These are phyloP conservation scores for Pseudocercospora fuligena DNA, from an alignment of 2,329 filamentous ascomycete species.

Conservation along the genomic window DNA sequence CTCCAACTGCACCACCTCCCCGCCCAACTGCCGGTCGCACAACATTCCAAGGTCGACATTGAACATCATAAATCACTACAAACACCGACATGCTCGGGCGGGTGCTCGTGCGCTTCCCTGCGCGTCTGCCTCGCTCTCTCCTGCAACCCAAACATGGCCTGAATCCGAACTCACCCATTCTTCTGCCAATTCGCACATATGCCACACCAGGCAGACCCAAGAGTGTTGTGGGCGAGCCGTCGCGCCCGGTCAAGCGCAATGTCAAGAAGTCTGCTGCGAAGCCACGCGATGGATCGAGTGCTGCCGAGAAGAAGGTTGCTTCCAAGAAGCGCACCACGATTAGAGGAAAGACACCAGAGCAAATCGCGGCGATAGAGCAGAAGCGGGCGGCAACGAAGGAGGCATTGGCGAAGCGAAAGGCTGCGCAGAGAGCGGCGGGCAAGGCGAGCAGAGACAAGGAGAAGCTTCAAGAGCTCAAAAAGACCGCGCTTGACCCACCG, in stretches of 20 bases:
- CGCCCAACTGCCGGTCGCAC: background rate
- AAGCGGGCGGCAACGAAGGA: conserved; percentile 27
- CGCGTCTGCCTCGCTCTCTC: conserved; percentile 27
- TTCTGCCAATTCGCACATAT: conserved; percentile 29
- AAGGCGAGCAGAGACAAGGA: conserved; percentile 33
- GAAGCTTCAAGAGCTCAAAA: conserved; percentile 43
- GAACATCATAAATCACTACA: background rate
- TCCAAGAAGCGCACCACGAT: conserved; percentile 27
- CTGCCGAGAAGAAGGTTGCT: conserved; percentile 32
- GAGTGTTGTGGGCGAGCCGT: conserved; percentile 40
- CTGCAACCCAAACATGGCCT: conserved; percentile 19
- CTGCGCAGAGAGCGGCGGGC: conserved; percentile 17
- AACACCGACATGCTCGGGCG: conserved; percentile 29
- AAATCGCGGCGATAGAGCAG: conserved; percentile 32
- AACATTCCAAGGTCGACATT: background rate
- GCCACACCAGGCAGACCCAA: conserved; percentile 40
- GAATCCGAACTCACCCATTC: conserved; percentile 17
- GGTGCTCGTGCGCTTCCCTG: conserved; percentile 32
- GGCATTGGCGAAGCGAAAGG: conserved; percentile 16
- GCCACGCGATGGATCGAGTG: conserved; percentile 24
- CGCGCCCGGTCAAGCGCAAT: conserved; percentile 37
- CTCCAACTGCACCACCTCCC: background rate
- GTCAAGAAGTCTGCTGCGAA: conserved; percentile 35
- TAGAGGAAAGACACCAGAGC: conserved; percentile 31
- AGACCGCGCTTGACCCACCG: conserved; percentile 45